Evolutionary conservation across 371 early-diverging fungal genomes (phyloP).

Genomic region (Coemansia sp.): DNA sequence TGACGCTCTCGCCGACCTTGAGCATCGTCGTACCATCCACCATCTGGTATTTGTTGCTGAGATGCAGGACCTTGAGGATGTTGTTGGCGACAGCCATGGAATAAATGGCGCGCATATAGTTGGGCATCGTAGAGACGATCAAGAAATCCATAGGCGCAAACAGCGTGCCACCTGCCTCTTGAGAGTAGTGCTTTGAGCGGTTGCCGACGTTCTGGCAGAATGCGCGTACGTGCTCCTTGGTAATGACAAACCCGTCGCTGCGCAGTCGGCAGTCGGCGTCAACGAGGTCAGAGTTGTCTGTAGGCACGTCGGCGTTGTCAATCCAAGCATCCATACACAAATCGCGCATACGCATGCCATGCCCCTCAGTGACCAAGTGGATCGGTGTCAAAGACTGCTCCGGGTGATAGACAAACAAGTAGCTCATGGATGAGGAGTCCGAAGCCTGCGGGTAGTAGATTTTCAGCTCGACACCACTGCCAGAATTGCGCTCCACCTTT

Average conservation of each 20-base stretch:
- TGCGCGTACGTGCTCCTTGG: slow-evolving; percentile 57
- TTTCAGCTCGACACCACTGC: slow-evolving; percentile 72
- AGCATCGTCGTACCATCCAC: slow-evolving; percentile 70
- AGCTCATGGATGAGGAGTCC: too few relatives aligned
- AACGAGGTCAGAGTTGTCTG: background rate
- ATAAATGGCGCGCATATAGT: too few relatives aligned
- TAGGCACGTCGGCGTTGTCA: background rate
- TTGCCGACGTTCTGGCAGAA: slow-evolving; percentile 87
- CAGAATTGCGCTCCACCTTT: background rate
- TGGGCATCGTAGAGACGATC: slow-evolving; percentile 45
- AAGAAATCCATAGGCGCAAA: slow-evolving; percentile 92
- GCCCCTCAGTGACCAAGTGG: too few relatives aligned
- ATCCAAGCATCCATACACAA: slow-evolving; percentile 57
- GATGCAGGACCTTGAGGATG: too few relatives aligned
- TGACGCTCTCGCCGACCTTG: too few relatives aligned
- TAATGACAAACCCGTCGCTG: slow-evolving; percentile 70
- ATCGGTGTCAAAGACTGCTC: too few relatives aligned
- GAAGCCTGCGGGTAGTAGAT: too few relatives aligned
- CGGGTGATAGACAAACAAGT: too few relatives aligned
- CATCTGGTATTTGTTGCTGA: slow-evolving; percentile 84
- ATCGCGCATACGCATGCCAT: too few relatives aligned
- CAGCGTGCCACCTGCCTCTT: slow-evolving; percentile 66
- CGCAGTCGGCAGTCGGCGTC: too few relatives aligned
- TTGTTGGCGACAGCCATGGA: too few relatives aligned
- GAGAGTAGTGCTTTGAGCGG: slow-evolving; percentile 78